Evolutionary conservation across 106 monocot genomes (phyloP).

Genomic region (Acorus calamus): DNA sequence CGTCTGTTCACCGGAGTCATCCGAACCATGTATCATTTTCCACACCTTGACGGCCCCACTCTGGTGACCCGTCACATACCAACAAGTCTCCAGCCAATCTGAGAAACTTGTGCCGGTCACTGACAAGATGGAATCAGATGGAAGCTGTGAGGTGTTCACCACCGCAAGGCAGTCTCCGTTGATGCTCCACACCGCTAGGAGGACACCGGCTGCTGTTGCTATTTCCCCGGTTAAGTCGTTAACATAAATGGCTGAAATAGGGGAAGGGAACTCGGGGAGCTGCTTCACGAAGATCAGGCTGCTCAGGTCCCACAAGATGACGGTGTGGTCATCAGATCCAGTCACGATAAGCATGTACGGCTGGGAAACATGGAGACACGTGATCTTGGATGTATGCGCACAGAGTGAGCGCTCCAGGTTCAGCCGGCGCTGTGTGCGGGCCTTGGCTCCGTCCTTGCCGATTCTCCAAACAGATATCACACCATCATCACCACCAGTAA

Average conservation of each 20-base stretch:
- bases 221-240: constrained; percentile 88
- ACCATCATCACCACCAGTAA: constrained; percentile 88
- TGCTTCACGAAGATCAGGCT: constrained; percentile 77
- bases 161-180: constrained; percentile 91
- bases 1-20: constrained; percentile 19
- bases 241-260: constrained; percentile 75
- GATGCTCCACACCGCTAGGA: constrained; percentile 87
- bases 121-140: constrained; percentile 78
- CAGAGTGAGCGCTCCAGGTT: constrained; percentile 49
- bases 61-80: constrained; percentile 95
- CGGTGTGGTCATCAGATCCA: constrained; percentile 82
- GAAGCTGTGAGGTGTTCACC: constrained; percentile 86
- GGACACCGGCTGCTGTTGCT: constrained; percentile 74
- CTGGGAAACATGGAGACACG: constrained; percentile 80
- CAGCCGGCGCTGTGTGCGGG: constrained; percentile 26
- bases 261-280: constrained; percentile 64
- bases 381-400: constrained; percentile 77
- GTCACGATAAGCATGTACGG: constrained; percentile 70
- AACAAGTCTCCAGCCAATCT: constrained; percentile 84
- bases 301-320: constrained; percentile 85
- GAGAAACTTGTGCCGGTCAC: constrained; percentile 47
- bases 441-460: constrained; percentile 19
- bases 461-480: constrained; percentile 78
- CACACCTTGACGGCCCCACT: constrained; percentile 97
- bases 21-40: constrained; percentile 78